Evolutionary conservation across 2,329 filamentous ascomycete genomes (phyloP).

Genomic region (Microsporum canis): DNA sequence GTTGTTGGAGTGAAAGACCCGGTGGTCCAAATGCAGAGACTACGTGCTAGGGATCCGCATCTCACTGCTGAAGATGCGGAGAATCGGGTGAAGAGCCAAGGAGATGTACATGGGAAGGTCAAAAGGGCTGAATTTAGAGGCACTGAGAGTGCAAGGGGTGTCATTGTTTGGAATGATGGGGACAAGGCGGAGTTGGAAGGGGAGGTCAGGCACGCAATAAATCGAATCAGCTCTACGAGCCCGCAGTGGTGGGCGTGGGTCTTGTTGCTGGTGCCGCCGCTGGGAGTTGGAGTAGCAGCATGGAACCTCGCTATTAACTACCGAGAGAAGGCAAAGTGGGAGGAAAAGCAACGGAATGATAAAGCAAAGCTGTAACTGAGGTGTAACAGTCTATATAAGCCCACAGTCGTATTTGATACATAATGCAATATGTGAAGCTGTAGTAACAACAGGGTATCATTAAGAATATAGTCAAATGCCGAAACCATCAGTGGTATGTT

Average conservation of each 20-base stretch:
- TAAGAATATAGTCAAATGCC: not conserved
- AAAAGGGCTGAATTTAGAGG: constrained; percentile 55
- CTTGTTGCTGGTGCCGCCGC: constrained; percentile 56
- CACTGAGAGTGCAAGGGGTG: constrained; percentile 47
- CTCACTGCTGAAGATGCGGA: constrained; percentile 74
- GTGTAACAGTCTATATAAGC: not conserved
- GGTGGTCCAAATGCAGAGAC: constrained; percentile 65
- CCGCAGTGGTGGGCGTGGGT: constrained; percentile 78
- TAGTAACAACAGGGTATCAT: constrained; percentile 1
- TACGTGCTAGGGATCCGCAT: constrained; percentile 65
- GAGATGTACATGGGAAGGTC: constrained; percentile 74
- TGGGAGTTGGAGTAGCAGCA: constrained; percentile 56
- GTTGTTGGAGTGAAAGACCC: constrained; percentile 79
- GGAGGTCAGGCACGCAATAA: constrained; percentile 57
- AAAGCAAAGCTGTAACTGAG: constrained; percentile 46
- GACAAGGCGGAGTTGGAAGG: constrained; percentile 56
- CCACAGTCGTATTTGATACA: not conserved
- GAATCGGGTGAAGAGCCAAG: constrained; percentile 77
- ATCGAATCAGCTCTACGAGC: constrained; percentile 49
- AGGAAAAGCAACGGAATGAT: constrained; percentile 45
- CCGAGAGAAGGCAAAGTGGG: constrained; percentile 60
- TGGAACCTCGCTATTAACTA: constrained; percentile 66
- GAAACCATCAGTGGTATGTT: not conserved
- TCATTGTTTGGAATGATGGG: constrained; percentile 86
- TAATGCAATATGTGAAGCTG: not conserved